Base-by-base conservation (phyloP, 2,329 filamentous ascomycete species). In the Lasiodiplodia theobromae region DNA sequence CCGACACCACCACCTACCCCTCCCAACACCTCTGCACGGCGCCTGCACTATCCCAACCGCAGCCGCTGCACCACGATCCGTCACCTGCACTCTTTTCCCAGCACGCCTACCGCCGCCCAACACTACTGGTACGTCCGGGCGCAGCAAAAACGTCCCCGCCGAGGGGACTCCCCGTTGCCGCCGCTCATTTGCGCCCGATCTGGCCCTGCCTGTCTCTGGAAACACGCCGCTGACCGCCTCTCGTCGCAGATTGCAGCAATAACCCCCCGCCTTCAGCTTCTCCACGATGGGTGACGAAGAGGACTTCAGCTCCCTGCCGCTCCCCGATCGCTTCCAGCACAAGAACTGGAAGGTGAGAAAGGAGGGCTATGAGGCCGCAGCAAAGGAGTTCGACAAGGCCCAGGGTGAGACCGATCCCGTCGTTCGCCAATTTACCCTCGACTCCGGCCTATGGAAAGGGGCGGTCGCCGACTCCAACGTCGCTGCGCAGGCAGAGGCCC, bases 341-440 rank as follows among this genome's bases (percentile, higher is more conserved):
- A 97, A 97, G 91, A 88, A 92, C 76, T 99, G 96, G 96, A 99
- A 99, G 86, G 94, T 97, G 52, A 89, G 96, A 76, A 99, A 99
- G 83, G 89, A 89, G 77, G 96, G 90, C 66, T 99, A 98, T 78
- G 96, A 99, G 85, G 93, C 96, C 73, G 94, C 93, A 23, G 88
- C 91, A 51, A 94, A 96, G 80, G 88, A 91, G 73, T 98, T 99
- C 79, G 91, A 94, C 77, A 85, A 88, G 69, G 93, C 94, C 6
- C 90, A 93, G 70, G 91, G 94, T 81, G 95, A 98, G 78, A 87
- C 89, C 73, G 92, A 96, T 77, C 90, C 94, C 14, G 90, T 90
- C 44, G 97, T 99, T 75, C 87, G 89, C 73, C 93, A 95, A 1
- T 99, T 98, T 76, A 82, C 96, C 70, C 89, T 92, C 77, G 96